Evolutionary conservation across 164 flowering plant genomes (phyloP).

Genomic region (Liriodendron chinense): DNA sequence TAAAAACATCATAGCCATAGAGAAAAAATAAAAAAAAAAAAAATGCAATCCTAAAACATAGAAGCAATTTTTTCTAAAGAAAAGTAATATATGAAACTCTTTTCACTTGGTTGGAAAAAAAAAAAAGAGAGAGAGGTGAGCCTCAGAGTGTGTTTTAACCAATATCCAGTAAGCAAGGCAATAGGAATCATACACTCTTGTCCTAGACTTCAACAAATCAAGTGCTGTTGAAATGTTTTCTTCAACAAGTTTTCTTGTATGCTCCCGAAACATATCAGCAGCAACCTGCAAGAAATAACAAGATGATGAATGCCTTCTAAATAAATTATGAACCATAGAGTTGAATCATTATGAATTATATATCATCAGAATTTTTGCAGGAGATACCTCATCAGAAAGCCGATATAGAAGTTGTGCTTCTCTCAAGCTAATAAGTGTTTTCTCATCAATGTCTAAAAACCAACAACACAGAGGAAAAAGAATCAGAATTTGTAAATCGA

Average conservation of each 20-base stretch:
- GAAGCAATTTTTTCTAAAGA: too few species aligned
- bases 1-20: too few species aligned
- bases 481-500: too few species aligned
- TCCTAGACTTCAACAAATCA: slow-evolving; percentile 58
- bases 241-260: slow-evolving; percentile 71
- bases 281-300: slow-evolving; percentile 65
- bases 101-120: too few species aligned
- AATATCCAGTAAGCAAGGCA: background rate
- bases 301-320: background rate
- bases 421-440: slow-evolving; percentile 60
- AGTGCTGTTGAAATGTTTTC: slow-evolving; percentile 68
- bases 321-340: background rate
- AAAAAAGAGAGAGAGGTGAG: too few species aligned
- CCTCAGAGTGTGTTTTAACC: too few species aligned
- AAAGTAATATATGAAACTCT: too few species aligned
- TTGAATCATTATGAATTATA: background rate
- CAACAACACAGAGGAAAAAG: background rate
- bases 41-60: too few species aligned
- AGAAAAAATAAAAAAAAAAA: too few species aligned
- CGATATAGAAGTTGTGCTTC: slow-evolving; percentile 61
- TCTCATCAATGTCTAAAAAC: slow-evolving; percentile 50
- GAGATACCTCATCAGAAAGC: slow-evolving; percentile 85
- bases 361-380: too few species aligned
- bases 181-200: slow-evolving; percentile 50
- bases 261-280: slow-evolving; percentile 75